Evolutionary conservation across 2,329 filamentous ascomycete genomes (phyloP).

Genomic region (Endothia cerciana): DNA sequence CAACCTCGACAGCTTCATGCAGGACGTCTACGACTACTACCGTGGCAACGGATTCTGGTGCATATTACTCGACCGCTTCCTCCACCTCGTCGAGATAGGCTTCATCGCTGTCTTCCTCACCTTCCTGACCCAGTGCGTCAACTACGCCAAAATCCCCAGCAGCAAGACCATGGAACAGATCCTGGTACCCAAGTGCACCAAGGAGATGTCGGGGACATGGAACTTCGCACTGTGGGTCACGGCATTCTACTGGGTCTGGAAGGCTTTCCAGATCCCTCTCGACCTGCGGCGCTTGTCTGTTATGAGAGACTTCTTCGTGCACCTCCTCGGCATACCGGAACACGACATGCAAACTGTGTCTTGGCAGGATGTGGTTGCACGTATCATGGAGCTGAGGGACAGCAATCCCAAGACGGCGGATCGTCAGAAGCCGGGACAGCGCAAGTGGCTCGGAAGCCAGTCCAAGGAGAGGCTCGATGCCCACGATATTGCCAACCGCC

Average conservation of each 20-base stretch:
- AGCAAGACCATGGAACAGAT: slow-evolving; percentile 60
- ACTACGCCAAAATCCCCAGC: slow-evolving; percentile 75
- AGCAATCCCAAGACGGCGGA: slow-evolving; percentile 79
- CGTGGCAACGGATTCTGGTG: slow-evolving; percentile 82
- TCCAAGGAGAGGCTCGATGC: slow-evolving; percentile 95
- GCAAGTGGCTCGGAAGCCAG: slow-evolving; percentile 73
- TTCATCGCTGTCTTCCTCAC: slow-evolving; percentile 84
- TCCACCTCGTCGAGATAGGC: slow-evolving; percentile 77
- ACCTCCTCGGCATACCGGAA: slow-evolving; percentile 79
- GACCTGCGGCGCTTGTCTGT: slow-evolving; percentile 74
- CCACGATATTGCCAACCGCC: slow-evolving; percentile 92
- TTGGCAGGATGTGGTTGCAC: slow-evolving; percentile 88
- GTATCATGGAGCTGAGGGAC: slow-evolving; percentile 82
- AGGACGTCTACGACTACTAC: slow-evolving; percentile 85
- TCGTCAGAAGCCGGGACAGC: slow-evolving; percentile 55
- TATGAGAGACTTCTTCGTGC: slow-evolving; percentile 83
- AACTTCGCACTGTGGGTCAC: slow-evolving; percentile 83
- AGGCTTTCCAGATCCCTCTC: slow-evolving; percentile 72
- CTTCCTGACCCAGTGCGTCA: slow-evolving; percentile 83
- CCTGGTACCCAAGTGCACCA: slow-evolving; percentile 74
- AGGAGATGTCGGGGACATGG: slow-evolving; percentile 73
- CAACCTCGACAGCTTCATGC: slow-evolving; percentile 85
- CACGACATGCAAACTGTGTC: slow-evolving; percentile 92
- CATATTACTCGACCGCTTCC: slow-evolving; percentile 71
- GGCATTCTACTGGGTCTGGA: slow-evolving; percentile 83